Evolutionary conservation across 768 basidiomycete species (phyloP), one percentile per base, ranked within the genome.

Genomic region (Rhodotorula babjevae): DNA sequence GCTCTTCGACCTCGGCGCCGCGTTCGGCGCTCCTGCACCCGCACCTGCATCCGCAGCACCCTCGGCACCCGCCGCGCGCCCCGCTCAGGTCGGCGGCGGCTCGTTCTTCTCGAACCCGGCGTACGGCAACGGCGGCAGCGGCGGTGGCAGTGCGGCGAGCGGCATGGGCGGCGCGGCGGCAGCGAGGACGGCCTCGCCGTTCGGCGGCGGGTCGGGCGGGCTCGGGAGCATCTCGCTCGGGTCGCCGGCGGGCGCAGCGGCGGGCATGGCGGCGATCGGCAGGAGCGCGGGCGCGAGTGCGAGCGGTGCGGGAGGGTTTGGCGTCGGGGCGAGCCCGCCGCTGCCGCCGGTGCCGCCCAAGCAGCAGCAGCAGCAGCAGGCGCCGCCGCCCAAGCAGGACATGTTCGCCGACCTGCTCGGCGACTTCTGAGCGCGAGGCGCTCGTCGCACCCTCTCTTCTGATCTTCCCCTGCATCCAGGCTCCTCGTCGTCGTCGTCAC

Each of bases 351-450:
- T 63, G 27, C 67, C 67, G 46, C 66, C 72, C 15, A 76, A 70
- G 52, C 69, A 40, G 59, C 55, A 63, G n/a, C 71, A 69, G 65
- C 61, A n/a, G n/a, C n/a, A n/a, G n/a, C n/a, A 67, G 44, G 36
- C 36, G 36, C 36, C 63, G 53, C 57, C 56, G 47, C 63, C 46
- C 53, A 81, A 80, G 75, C 80, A 79, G 71, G 82, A 82, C 65
- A 80, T 81, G 27, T 82, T 82, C 75, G 82, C 79, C 27, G 82
- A 82, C 74, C 68, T 82, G 59, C 78, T 82, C 52, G 79, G 81
- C 61, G 76, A 81, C 58, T 79, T 77, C 40, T 77, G 56, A 67
- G 57, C 31, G 12, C 36, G 36, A 36, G n/a, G n/a, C n/a, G n/a
- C n/a, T n/a, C n/a, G n/a, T n/a, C n/a, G n/a, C n/a, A n/a, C n/a